Percentiles rank a stretch among this genome's conserved stretches.
Conservation (phyloP, 345 rosid genomes). For the Raphanus raphanistrum region DNA sequence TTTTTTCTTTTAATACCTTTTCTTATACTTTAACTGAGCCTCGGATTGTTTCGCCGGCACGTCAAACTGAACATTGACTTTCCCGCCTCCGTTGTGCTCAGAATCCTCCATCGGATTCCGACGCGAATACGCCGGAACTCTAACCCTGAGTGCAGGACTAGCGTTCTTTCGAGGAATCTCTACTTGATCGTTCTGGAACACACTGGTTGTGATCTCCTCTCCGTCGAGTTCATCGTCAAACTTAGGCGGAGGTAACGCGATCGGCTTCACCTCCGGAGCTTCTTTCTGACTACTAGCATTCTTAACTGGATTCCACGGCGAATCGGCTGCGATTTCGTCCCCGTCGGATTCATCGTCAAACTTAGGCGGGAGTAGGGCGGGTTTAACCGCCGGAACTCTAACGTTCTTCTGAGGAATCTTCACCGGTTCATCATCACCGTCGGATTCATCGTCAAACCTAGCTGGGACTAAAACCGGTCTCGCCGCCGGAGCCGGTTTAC, state of each 20-base stretch:
- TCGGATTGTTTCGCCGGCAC: conserved; percentile 27
- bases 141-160: conserved; percentile 26
- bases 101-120: conserved; percentile 21
- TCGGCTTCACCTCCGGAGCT: conserved; percentile 9
- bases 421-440: neutral
- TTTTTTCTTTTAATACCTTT: conserved; percentile 19
- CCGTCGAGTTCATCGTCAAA: conserved; percentile 24
- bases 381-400: conserved; percentile 50
- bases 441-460: conserved; percentile 22
- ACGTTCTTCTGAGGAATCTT: neutral
- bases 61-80: conserved; percentile 20
- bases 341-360: conserved; percentile 18
- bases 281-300: neutral
- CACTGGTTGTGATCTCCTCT: neutral
- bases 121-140: conserved; percentile 30
- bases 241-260: neutral
- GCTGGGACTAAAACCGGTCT: neutral
- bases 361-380: neutral
- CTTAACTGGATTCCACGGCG: neutral
- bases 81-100: conserved; percentile 3
- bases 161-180: conserved; percentile 2
- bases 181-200: neutral
- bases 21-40: conserved; percentile 38
- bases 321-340: neutral
- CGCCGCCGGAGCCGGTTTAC: conserved; percentile 60